Base-by-base conservation (phyloP, 805 yeast species). In the Yamadazyma nakazawae region DNA sequence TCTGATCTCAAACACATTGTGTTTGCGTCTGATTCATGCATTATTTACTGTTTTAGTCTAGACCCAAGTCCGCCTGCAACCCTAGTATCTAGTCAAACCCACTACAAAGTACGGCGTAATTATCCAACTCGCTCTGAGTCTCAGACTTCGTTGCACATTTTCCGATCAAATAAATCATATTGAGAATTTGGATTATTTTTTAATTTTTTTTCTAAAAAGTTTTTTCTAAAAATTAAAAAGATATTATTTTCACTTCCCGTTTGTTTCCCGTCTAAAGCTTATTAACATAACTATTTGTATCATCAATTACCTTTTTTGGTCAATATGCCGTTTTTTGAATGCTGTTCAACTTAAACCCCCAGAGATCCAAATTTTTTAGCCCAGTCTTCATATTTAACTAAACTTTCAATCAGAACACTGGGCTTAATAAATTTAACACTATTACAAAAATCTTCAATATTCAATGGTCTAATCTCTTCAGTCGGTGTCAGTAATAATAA, bases 341-440 rank as follows among this genome's bases (percentile, higher is more conserved):
- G 24, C 32, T 37, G 9, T 37, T 11, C 40, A 12, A 8, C 34
- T 34, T 21, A 42, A 13, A 43, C 94, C 10, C 96, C 96, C 7
- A 92, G 85, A 11, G 96, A 88, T 1, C 97, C 97, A 63, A 81
- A 92, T 57, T 80, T 74, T 21, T 70, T 62, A 1, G 96, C 92
- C 99, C 99, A 92, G 37, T 86, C 82, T 58, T 88, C 97, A 66
- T 88, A 92, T 55, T 80, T 80, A 34, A 69, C 67, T 40, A 94
- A 69, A 0, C 96, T 96, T 55, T 88, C 96, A 40, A 73, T 72
- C 5, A 92, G 84, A 5, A 94, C 98, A 58, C 96, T 86, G 3
- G 96, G 96, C 50, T 95, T 76, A 48, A 94, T 88, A 45, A 84
- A 82, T 48, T 77, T 78, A 70, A 94, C 75, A 56, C 96, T 87